Conservation (phyloP, 192 early-diverging fungal genomes). For the Phycomyces nitens region DNA sequence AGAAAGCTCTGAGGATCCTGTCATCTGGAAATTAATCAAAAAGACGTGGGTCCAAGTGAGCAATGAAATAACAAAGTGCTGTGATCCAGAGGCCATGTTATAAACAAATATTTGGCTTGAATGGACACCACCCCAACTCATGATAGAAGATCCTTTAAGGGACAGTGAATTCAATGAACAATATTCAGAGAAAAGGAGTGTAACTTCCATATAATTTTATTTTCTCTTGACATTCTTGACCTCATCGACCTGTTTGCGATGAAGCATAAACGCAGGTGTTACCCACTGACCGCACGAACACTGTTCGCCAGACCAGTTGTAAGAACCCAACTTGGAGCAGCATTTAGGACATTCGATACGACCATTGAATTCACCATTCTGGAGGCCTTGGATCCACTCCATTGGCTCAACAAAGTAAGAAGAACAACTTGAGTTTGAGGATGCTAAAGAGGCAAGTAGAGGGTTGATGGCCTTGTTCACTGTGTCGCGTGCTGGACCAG, state of each 20-base stretch:
- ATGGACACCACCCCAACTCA: too few species aligned
- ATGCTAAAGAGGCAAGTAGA: slow-evolving; percentile 29
- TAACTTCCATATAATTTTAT: background rate
- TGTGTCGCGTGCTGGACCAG: background rate
- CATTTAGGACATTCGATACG: slow-evolving; percentile 79
- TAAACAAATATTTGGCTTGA: too few species aligned
- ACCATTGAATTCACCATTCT: slow-evolving; percentile 58
- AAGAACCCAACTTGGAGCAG: slow-evolving; percentile 72
- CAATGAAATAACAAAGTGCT: too few species aligned
- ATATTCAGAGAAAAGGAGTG: too few species aligned
- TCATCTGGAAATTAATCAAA: too few species aligned
- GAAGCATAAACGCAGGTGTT: slow-evolving; percentile 75
- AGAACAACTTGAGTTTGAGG: slow-evolving; percentile 50
- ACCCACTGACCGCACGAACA: slow-evolving; percentile 83
- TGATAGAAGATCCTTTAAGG: too few species aligned
- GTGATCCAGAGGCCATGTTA: too few species aligned
- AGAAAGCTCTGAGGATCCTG: too few species aligned
- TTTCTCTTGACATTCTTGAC: slow-evolving; percentile 13
- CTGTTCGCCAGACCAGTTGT: slow-evolving; percentile 76
- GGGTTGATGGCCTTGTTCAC: slow-evolving; percentile 22
- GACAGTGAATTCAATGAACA: too few species aligned
- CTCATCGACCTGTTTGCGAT: slow-evolving; percentile 72
- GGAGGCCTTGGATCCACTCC: slow-evolving; percentile 73
- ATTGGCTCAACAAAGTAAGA: slow-evolving; percentile 82
- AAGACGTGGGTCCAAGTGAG: too few species aligned